Base-by-base conservation (phyloP, 1,139 yeast genomes). In the Candida pseudoviswanathii region DNA sequence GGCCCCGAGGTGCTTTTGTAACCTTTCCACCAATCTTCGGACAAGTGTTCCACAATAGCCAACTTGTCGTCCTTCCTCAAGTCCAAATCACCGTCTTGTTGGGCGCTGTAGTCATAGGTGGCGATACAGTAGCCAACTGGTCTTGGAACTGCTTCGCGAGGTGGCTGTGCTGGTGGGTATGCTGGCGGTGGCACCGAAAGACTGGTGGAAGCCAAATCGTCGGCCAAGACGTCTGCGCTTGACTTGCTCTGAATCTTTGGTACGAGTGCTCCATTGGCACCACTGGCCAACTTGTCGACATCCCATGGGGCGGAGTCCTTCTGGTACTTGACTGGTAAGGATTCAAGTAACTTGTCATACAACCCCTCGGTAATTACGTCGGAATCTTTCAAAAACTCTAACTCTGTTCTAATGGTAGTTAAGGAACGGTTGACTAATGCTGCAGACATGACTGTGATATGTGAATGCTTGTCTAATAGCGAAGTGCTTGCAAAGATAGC, bases 21-120 rank as follows among this genome's bases (percentile, higher is more conserved):
- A 41, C 99, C 98, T 64, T 82, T 86, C 90, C 95, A 91, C 98
- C 99, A 92, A 64, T 91, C 95, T 38, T 80, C 78, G 22, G 95
- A 89, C 51, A 87, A 77, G 63, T 83, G 89, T 63, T 91, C 96
- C 4, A 81, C 54, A 5, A 94, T 80, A 37, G 80, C 80, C 48
- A 94, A 67, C 60, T 79, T 82, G 54, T 86, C 94, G 45, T 95
- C 97, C 45, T 73, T 78, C 44, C 59, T 63, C 43, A 94, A 74
- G 5, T 66, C 68, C 60, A 94, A 71, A 65, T 94, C 99, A 39
- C 85, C 94, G 0, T 81, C 73, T 63, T 89, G 90, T 57, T 83
- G 87, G 0, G 77, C 65, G 5, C 67, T 67, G 66, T 84, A 91
- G 58, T 84, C 90, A 66, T 87, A 92, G 45, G 88, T 51, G 0